Percentiles rank a stretch among this genome's conserved stretches.
Conservation (phyloP, 106 monocot genomes). For the Agapanthus africanus region DNA sequence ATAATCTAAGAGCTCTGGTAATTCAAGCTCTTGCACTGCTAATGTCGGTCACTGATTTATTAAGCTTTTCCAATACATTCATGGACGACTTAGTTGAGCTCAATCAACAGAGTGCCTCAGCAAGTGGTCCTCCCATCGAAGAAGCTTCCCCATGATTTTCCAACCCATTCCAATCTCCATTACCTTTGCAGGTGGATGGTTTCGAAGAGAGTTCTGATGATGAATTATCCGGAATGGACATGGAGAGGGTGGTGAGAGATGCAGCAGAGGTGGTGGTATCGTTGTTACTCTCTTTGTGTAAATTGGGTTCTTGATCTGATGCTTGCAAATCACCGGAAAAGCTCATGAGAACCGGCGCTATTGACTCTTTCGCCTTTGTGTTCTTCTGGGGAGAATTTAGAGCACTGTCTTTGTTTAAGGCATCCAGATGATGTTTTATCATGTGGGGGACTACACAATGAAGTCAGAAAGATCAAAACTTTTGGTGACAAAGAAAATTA, state of each 20-base stretch:
- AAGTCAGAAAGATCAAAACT: not conserved
- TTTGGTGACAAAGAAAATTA: not conserved
- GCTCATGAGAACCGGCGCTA: conserved; percentile 22
- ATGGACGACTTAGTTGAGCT: no score
- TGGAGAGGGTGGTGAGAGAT: conserved; percentile 7
- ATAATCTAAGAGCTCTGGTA: no score
- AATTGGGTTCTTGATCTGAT: conserved; percentile 8
- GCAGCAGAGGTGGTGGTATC: not conserved
- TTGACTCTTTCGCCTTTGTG: conserved; percentile 6
- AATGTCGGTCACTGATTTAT: no score
- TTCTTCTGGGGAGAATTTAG: no score
- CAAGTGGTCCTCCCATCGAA: conserved; percentile 30
- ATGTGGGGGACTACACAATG: not conserved
- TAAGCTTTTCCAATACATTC: no score
- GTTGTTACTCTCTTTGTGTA: no score
- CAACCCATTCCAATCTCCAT: not conserved
- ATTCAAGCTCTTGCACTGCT: no score
- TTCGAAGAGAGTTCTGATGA: conserved; percentile 43
- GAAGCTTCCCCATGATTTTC: conserved; percentile 18
- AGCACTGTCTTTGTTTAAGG: not conserved
- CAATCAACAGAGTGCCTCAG: conserved; percentile 34
- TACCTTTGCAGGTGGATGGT: conserved; percentile 11
- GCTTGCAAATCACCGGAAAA: conserved; percentile 36
- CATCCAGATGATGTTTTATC: not conserved
- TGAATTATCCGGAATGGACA: conserved; percentile 9